Base-by-base conservation (phyloP, 2,329 filamentous ascomycete genomes). In the Fusarium kyushuense region DNA sequence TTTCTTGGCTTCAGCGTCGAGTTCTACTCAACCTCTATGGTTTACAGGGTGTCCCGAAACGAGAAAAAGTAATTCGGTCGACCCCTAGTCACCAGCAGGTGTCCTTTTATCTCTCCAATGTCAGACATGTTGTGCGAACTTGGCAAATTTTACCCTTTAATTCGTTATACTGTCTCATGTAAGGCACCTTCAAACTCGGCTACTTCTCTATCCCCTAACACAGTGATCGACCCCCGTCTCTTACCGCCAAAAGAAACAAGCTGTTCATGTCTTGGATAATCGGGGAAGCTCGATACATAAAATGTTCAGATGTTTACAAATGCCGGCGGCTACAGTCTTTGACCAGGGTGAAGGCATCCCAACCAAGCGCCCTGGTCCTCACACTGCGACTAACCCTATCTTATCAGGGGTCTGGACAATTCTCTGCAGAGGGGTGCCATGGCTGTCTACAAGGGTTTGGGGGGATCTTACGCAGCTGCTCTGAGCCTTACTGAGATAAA, bases 301-400 rank as follows among this genome's bases (percentile, higher is more conserved):
- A 49, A 25, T 43, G 25, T 43, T 12, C n/a, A 58, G 25, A 62
- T 29, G 32, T 13, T 46, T 42, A 53, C 32, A 33, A 35, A 53
- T 33, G 32, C 36, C 43, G 43, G 40, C 58, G 56, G 57, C 54
- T 61, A 54, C 41, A 41, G 47, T 38, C 30, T 19, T 56, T 36
- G 45, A 49, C 54, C 58, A 53, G 60, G 67, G 54, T 65, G 19
- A 65, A 61, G 29, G 25, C 43, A 55, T 54, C 43, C 56, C 33
- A 43, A 60, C 36, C 69, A 73, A 69, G 67, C 69, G 61, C 71
- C 71, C 71, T 71, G 67, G 69, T 67, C 55, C 57, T 67, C 71
- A 63, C 71, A 73, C 71, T 69, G 57, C 56, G 32, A 55, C 58
- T 65, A 67, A 58, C 49, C 65, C 64, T 54, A 30, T 72, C 62